Percentiles rank a stretch among this genome's conserved stretches.
phyloP scores from a whole-genome alignment of 257 asterid genomes.

The Solanum chmielewskii region DNA sequence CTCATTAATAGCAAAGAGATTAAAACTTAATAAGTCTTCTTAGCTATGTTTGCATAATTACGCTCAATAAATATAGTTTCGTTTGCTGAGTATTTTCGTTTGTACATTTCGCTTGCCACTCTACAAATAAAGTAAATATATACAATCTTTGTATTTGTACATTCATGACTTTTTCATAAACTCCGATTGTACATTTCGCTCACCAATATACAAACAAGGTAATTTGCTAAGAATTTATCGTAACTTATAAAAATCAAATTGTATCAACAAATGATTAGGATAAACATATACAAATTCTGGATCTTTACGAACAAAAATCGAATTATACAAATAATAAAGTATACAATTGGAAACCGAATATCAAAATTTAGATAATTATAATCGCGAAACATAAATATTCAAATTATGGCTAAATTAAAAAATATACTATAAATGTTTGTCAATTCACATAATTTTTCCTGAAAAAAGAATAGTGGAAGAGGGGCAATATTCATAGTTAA shows the following conservation, averaged over 20 bases:
- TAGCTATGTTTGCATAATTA: neutral
- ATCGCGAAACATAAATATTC: no score
- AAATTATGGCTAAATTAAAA: neutral
- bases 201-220: neutral
- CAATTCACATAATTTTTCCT: no score
- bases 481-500: neutral
- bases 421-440: neutral
- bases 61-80: no score
- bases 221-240: neutral
- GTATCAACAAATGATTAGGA: neutral
- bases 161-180: no score
- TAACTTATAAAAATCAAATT: neutral
- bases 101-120: neutral
- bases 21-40: no score
- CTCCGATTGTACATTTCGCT: neutral
- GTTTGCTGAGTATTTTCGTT: neutral
- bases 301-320: no score
- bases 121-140: no score
- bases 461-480: neutral
- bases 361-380: no score
- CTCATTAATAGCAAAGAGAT: neutral
- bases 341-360: neutral
- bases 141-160: neutral
- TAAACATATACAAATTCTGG: neutral
- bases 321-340: no score